Evolutionary conservation across 2,329 filamentous ascomycete genomes (phyloP), one percentile per base, ranked within the genome.

Genomic region (Cadophora gregata): DNA sequence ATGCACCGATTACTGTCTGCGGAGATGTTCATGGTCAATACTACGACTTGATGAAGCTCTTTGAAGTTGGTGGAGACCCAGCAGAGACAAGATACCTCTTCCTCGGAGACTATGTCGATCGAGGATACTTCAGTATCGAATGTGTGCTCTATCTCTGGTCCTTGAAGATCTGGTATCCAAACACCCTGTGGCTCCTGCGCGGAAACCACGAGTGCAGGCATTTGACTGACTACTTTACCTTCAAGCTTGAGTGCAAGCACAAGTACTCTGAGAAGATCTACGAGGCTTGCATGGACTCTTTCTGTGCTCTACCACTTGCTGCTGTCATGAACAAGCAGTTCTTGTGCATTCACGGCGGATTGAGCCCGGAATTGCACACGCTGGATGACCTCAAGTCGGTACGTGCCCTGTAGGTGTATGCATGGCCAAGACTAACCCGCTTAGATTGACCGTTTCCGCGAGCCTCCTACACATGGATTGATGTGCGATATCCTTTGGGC

Each of bases 281-380:
- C 79, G 95, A 99, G 77, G 95, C 96, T 65, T 98, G 96, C 82
- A 97, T 97, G 88, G 95, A 99, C 72, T 96, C 96, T 0, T 99
- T 99, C 85, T 99, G 96, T 82, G 86, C 91, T 71, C 83, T 99
- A 70, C 96, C 96, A 33, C 84, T 99, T 74, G 96, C 96, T 65
- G 96, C 96, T 31, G 90, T 99, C 73, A 99, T 99, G 96, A 99
- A 99, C 87, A 99, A 99, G 85, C 96, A 99, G 80, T 99, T 99
- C 81, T 83, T 99, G 73, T 99, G 96, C 79, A 98, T 99, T 75
- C 96, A 99, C 79, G 96, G 96, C 76, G 96, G 96, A 70, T 83
- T 99, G 74, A 97, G 94, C 79, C 96, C 96, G 7, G 96, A 99
- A 80, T 83, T 99, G 69, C 95, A 98, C 80, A 97, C 95, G 4